Conservation (phyloP, 2,329 filamentous ascomycete genomes). For the Graphilbum fragrans region DNA sequence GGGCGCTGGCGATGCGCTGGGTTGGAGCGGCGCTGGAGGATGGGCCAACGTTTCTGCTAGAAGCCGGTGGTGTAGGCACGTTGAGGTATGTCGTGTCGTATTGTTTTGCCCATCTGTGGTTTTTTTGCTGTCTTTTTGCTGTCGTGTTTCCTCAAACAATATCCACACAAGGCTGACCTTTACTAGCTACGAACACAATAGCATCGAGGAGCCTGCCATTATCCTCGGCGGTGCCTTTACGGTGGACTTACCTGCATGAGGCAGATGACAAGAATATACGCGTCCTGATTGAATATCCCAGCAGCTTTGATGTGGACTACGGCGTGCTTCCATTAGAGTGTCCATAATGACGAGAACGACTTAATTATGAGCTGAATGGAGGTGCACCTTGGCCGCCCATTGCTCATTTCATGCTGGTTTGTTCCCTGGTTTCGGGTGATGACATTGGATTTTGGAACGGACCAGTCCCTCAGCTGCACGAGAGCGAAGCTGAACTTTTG, state of each 20-base stretch:
- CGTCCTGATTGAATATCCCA: background rate
- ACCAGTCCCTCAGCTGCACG: too few relatives aligned
- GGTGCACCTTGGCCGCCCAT: too few relatives aligned
- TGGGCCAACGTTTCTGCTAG: slow-evolving; percentile 70
- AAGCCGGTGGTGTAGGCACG: slow-evolving; percentile 75
- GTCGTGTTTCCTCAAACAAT: background rate
- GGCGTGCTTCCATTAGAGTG: background rate
- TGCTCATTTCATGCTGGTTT: too few relatives aligned
- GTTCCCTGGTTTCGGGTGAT: too few relatives aligned
- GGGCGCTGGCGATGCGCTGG: slow-evolving; percentile 84
- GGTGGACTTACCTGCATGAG: slow-evolving; percentile 21
- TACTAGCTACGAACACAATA: slow-evolving; percentile 68
- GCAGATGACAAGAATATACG: background rate
- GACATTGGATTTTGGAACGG: too few relatives aligned
- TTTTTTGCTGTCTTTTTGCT: background rate
- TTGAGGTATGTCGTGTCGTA: slow-evolving; percentile 43
- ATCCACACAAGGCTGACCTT: background rate
- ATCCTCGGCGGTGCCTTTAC: slow-evolving; percentile 62
- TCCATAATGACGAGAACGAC: too few relatives aligned
- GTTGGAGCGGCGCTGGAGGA: slow-evolving; percentile 59
- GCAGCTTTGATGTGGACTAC: background rate
- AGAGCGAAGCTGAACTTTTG: too few relatives aligned
- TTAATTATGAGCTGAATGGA: too few relatives aligned
- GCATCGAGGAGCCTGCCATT: slow-evolving; percentile 66
- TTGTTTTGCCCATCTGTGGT: background rate